Evolutionary conservation across 805 yeast genomes (phyloP).

Genomic region (Candida insectalens): DNA sequence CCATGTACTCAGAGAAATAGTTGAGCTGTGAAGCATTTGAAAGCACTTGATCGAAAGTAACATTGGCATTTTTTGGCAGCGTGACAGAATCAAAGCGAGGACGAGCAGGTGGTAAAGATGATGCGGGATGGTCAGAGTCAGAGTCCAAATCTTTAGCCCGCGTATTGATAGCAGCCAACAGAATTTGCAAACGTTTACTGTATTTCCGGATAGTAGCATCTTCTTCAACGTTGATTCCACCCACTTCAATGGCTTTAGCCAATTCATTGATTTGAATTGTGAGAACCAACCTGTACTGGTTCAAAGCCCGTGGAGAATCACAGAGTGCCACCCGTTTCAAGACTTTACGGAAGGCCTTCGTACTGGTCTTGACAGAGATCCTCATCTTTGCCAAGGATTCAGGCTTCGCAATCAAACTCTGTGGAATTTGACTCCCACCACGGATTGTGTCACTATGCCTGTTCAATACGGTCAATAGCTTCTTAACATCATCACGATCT

Average conservation of each 20-base stretch:
- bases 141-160: constrained; percentile 1
- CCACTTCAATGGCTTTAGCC: constrained; percentile 21
- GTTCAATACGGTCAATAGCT: constrained; percentile 59
- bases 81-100: constrained; percentile 2
- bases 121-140: background rate
- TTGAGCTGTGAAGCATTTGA: constrained; percentile 38
- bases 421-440: constrained; percentile 5
- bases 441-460: constrained; percentile 35
- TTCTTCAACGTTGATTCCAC: constrained; percentile 4
- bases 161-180: constrained; percentile 14
- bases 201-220: constrained; percentile 8
- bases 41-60: constrained; percentile 34
- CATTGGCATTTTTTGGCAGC: constrained; percentile 9
- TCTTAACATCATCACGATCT: constrained; percentile 66
- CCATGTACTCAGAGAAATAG: constrained; percentile 48
- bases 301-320: constrained; percentile 31
- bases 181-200: constrained; percentile 11
- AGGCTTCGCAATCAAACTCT: background rate
- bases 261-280: constrained; percentile 37
- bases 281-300: constrained; percentile 37
- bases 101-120: constrained; percentile 3
- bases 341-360: constrained; percentile 21
- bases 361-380: constrained; percentile 21
- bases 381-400: constrained; percentile 1
- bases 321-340: constrained; percentile 25